Conservation (phyloP, 2,329 filamentous ascomycete genomes). For the Calonectria hongkongensis region DNA sequence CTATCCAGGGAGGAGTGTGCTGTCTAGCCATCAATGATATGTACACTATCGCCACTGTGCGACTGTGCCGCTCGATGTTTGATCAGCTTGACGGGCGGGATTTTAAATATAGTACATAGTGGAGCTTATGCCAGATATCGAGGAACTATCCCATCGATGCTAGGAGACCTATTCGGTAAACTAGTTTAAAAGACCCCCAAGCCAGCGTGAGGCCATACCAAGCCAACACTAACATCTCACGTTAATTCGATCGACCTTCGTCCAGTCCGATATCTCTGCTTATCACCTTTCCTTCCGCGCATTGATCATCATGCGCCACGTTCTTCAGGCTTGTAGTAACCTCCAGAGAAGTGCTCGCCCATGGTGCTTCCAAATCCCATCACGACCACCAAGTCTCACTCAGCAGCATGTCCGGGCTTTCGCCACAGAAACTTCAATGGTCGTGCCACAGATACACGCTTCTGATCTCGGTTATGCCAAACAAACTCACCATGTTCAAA, state of each 20-base stretch:
- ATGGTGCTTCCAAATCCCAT: neutral
- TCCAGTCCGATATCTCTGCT: neutral
- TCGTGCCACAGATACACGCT: slow-evolving; percentile 42
- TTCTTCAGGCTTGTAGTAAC: neutral
- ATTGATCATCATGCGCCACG: slow-evolving; percentile 28
- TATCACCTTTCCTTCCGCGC: neutral
- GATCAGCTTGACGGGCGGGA: too few species aligned
- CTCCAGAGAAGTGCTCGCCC: neutral
- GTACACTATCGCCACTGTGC: too few species aligned
- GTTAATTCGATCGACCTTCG: neutral
- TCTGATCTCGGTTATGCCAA: slow-evolving; percentile 41
- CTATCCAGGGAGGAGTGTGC: too few species aligned
- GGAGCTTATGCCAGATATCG: neutral
- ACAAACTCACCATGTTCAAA: slow-evolving; percentile 42
- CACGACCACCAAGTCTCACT: neutral
- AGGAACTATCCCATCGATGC: neutral
- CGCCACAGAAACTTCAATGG: slow-evolving; percentile 27
- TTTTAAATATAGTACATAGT: neutral
- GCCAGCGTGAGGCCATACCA: neutral
- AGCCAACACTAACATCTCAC: neutral
- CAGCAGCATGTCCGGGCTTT: neutral
- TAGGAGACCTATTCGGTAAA: neutral
- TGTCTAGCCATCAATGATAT: too few species aligned
- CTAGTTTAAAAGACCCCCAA: neutral
- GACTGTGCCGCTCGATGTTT: too few species aligned